Evolutionary conservation across 2,329 filamentous ascomycete species (phyloP).

Genomic region (Lachnellula occidentalis): DNA sequence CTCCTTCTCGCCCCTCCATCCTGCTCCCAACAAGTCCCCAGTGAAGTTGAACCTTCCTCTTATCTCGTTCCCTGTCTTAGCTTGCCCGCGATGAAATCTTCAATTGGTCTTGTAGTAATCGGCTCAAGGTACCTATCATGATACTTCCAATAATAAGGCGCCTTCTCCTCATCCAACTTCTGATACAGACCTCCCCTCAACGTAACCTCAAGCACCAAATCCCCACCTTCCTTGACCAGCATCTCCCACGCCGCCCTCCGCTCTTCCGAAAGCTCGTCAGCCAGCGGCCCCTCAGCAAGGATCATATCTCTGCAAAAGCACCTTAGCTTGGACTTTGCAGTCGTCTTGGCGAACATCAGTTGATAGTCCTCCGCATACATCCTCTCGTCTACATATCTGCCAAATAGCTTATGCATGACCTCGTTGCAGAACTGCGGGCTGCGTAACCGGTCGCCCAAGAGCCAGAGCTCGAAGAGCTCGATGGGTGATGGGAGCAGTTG

Average conservation of each 20-base stretch:
- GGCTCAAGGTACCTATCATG: background rate
- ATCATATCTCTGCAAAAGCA: background rate
- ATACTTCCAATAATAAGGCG: background rate
- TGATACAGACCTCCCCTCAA: background rate
- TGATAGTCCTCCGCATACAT: background rate
- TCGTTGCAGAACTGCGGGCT: background rate
- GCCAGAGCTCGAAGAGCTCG: background rate
- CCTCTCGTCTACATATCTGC: background rate
- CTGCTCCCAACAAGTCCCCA: no score
- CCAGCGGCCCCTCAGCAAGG: background rate
- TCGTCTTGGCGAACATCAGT: background rate
- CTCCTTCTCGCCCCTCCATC: background rate
- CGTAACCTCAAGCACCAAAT: background rate
- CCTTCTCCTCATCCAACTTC: background rate
- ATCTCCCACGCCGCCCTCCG: background rate
- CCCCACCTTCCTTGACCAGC: background rate
- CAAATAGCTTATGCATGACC: background rate
- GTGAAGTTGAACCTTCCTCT: background rate
- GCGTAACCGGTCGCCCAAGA: background rate
- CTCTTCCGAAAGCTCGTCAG: background rate
- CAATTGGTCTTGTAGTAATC: background rate
- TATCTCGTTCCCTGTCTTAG: background rate
- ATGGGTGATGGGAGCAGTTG: background rate
- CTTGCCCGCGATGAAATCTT: background rate
- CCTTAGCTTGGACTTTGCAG: background rate